Evolutionary conservation across 164 flowering plant genomes (phyloP), one percentile per base, ranked within the genome.

Genomic region (Cinnamomum chago): DNA sequence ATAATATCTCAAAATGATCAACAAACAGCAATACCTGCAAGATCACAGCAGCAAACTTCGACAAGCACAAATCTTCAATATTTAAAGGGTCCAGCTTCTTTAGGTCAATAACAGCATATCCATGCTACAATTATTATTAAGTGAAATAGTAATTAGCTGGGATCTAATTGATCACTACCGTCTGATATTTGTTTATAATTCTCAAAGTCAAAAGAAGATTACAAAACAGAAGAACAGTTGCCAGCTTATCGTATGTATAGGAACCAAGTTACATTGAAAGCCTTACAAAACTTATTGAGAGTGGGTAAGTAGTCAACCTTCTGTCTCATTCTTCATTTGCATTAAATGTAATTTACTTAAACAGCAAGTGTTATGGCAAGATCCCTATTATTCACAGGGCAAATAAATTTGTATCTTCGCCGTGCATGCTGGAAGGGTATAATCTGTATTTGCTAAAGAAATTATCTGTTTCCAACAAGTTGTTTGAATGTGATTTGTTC

Each of bases 81-180:
- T 88, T 79, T 68, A 82, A 85, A 68, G 89, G 84, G 71, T 86
- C 82, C 66, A 92, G 85, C 74, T 69, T 79, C 79, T 78, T 78
- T 73, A 92, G 73, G 79, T 95, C 92, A 82, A 95, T 83, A 67
- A 90, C 79, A 75, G 92, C 97, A 87, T 89, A 95, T 0, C 98
- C 98, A 58, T 84, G 83, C 98, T 95, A 89, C 85, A 79, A 73
- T 22, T 73, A 75, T 22, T 25, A 72, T 71, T 15, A 68, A 22
- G 13, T 23, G 15, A 17, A 68, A 72, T 62, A 64, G 17, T 62
- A 35, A 47, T 30, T 58, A 20, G 51, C 58, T 23, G n/a, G 60
- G n/a, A 33, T 33, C 24, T 64, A 25, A 11, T 60, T 60, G 64
- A 67, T 65, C 66, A 71, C 60, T 58, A 22, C 18, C 33, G 58